Conservation (phyloP, 1,284 basidiomycete species). For the Malassezia pachydermatis region DNA sequence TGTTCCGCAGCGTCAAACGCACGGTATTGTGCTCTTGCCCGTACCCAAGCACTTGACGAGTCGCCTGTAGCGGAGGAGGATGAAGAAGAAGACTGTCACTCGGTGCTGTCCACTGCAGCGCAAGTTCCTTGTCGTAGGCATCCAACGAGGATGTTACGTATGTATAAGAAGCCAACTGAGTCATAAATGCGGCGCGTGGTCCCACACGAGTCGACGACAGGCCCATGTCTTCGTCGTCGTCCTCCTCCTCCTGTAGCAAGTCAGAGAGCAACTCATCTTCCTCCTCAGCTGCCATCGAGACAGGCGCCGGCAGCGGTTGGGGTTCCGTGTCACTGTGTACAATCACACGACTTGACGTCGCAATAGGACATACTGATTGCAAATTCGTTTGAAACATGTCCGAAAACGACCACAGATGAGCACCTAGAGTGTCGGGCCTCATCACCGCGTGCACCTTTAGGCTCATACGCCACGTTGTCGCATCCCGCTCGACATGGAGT, state of each 20-base stretch:
- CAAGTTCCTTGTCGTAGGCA: background rate
- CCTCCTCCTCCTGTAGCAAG: constrained; percentile 14
- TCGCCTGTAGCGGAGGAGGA: constrained; percentile 54
- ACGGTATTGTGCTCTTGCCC: constrained; percentile 69
- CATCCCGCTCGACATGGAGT: constrained; percentile 52
- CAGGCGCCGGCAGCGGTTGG: constrained; percentile 3
- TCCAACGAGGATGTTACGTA: constrained; percentile 2
- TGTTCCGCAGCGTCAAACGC: constrained; percentile 62
- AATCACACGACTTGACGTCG: constrained; percentile 19
- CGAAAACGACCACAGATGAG: constrained; percentile 24
- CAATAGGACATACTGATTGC: constrained; percentile 24
- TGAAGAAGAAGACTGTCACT: background rate
- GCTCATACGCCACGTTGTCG: constrained; percentile 57
- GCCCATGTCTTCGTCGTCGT: constrained; percentile 13
- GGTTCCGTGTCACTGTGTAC: constrained; percentile 16
- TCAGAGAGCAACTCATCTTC: constrained; percentile 18
- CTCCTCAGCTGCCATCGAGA: constrained; percentile 16
- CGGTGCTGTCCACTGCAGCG: background rate
- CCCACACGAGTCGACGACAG: background rate
- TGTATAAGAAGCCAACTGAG: background rate
- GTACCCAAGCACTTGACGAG: constrained; percentile 63
- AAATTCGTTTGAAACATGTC: constrained; percentile 23
- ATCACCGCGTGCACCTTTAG: constrained; percentile 72
- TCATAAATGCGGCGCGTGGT: background rate
- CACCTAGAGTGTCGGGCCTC: constrained; percentile 53